Base-by-base conservation (phyloP, 148 eudicot species). In the Silene conica region DNA sequence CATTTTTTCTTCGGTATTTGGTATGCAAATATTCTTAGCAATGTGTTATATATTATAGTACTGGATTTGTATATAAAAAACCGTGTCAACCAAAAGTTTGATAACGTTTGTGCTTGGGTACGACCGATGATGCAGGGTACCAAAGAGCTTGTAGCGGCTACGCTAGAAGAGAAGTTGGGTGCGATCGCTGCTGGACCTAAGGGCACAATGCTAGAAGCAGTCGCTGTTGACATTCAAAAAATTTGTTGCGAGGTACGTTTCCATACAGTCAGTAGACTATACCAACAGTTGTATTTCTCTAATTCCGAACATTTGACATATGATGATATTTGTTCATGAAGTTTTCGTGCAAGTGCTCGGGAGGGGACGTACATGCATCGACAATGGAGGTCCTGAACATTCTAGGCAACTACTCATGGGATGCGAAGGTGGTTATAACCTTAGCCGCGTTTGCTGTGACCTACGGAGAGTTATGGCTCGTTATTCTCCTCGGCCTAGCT, bases 331-430 rank as follows among this genome's bases (percentile, higher is more conserved):
- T 21, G 4, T 13, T 8, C 21, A 71, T 57, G 20, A 46, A 72
- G 74, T 72, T 72, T 48, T 4, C 74, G 0, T 72, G 74, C 74
- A 72, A 72, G 20, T 72, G 74, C 54, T 21, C 74, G 0, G 74
- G 50, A 9, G 74, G 74, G 10, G 69, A 73, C 45, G 76, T 21
- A 1, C 68, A 73, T 61, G 58, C 58, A 7, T 73, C 76, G 3
- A 18, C 76, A 45, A 62, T 73, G 23, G 20, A 55, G 18, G 41
- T 38, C 43, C 9, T 38, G 43, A 38, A 38, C 43, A 38, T 38
- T 38, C 43, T 73, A 61, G 76, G 76, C 1, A 73, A 18, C 76
- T 73, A 61, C 68, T 62, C 76, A 73, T 73, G 76, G 76, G 76
- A 73, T 23, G 76, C 76, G 8, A 73, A 73, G 23, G 76, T 73